Evolutionary conservation across 2,329 filamentous ascomycete species (phyloP).

Genomic region (Penicillium sp.): DNA sequence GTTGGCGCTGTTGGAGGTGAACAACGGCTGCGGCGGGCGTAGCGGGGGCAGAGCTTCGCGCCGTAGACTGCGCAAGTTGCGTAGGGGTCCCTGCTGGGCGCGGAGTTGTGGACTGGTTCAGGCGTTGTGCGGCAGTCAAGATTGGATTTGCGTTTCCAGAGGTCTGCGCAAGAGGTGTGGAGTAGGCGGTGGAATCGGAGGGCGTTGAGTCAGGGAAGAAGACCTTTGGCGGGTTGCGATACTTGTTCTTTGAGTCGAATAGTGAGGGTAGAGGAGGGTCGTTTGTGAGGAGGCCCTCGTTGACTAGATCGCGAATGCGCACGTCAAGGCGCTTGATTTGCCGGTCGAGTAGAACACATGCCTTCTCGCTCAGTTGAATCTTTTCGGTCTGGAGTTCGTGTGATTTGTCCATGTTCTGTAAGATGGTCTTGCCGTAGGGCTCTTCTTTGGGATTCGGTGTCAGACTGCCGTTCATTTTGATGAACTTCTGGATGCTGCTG

Average conservation of each 20-base stretch:
- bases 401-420: slow-evolving; percentile 60
- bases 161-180: slow-evolving; percentile 55
- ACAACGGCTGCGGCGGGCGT: slow-evolving; percentile 42
- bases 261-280: slow-evolving; percentile 63
- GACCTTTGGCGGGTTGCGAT: slow-evolving; percentile 49
- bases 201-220: slow-evolving; percentile 51
- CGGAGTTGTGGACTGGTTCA: slow-evolving; percentile 41
- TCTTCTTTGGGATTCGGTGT: slow-evolving; percentile 66
- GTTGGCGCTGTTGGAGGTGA: slow-evolving; percentile 51
- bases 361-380: slow-evolving; percentile 61
- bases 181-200: slow-evolving; percentile 45
- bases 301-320: slow-evolving; percentile 61
- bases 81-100: slow-evolving; percentile 38
- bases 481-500: slow-evolving; percentile 64
- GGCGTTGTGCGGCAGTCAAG: slow-evolving; percentile 53
- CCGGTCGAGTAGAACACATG: slow-evolving; percentile 61
- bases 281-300: slow-evolving; percentile 60
- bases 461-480: slow-evolving; percentile 64
- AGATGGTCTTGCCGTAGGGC: slow-evolving; percentile 58
- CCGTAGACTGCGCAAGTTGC: slow-evolving; percentile 41
- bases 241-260: slow-evolving; percentile 51
- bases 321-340: slow-evolving; percentile 65
- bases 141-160: slow-evolving; percentile 58
- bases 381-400: slow-evolving; percentile 65
- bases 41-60: slow-evolving; percentile 47